Percentiles rank a stretch among this genome's conserved stretches.
Evolutionary conservation across 441 rosid species (phyloP).

Genomic region (Adansonia grandidieri): DNA sequence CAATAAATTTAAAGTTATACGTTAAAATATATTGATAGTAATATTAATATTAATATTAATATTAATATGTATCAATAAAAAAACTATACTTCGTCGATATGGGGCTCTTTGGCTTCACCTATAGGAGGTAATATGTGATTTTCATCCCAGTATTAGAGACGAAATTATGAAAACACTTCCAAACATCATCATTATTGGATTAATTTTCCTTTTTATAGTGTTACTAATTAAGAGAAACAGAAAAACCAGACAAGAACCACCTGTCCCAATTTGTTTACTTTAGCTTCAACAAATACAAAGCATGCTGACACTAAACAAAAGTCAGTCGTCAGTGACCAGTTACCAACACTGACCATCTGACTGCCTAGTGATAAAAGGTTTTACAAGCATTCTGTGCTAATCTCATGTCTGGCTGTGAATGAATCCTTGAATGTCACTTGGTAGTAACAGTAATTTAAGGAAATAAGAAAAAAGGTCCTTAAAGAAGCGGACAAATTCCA

Average conservation of each 20-base stretch:
- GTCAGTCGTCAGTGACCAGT: not conserved
- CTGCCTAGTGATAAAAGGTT: not conserved
- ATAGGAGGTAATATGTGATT: not conserved
- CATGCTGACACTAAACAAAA: not conserved
- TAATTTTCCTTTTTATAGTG: not conserved
- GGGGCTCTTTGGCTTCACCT: not conserved
- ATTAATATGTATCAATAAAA: not conserved
- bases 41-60: too few species aligned
- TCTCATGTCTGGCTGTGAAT: not conserved
- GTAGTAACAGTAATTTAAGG: not conserved
- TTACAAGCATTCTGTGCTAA: not conserved
- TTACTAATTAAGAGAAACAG: not conserved
- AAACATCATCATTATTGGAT: constrained; percentile 12
- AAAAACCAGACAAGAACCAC: not conserved
- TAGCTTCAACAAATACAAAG: constrained; percentile 3
- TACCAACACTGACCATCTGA: not conserved
- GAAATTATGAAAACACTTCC: not conserved
- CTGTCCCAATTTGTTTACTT: not conserved
- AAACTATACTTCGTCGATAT: too few species aligned
- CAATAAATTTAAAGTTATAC: too few species aligned
- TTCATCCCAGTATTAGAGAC: not conserved
- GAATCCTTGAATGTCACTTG: not conserved
- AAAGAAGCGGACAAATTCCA: constrained; percentile 44
- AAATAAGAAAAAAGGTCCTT: constrained; percentile 38
- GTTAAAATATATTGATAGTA: too few species aligned